These are phyloP conservation scores for Paramecium primaurelia DNA, from an alignment of 73 alveolate species.

Conservation along the genomic window DNA sequence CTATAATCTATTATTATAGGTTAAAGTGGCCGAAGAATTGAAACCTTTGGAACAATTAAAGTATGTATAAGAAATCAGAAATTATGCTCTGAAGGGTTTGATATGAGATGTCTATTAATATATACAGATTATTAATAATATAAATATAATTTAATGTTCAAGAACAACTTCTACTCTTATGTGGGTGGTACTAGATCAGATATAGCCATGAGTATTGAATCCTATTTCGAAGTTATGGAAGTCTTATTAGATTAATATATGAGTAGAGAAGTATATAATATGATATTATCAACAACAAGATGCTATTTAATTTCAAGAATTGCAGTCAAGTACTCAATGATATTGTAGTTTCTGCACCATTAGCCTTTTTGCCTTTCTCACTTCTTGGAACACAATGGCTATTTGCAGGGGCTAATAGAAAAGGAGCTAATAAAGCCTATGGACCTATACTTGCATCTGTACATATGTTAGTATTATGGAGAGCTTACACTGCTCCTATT, in stretches of 20 bases:
- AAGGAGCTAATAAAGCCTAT: constrained; percentile 19
- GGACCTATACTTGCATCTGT: neutral
- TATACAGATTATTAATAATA: neutral
- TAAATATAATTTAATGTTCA: neutral
- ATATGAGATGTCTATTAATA: neutral
- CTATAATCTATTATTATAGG: neutral
- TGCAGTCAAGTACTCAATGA: neutral
- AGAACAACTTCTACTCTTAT: constrained; percentile 14
- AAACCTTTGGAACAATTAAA: neutral
- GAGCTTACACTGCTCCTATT: constrained; percentile 33
- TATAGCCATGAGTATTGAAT: neutral
- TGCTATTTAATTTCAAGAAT: constrained; percentile 38
- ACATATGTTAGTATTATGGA: constrained; percentile 18
- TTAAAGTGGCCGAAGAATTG: neutral
- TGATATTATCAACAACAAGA: neutral
- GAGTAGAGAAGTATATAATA: constrained; percentile 40
- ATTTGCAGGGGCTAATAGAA: neutral
- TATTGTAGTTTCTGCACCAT: neutral
- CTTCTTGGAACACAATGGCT: neutral
- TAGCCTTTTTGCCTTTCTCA: neutral
- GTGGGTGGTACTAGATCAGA: constrained; percentile 33
- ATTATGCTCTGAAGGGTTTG: neutral
- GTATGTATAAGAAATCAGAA: neutral
- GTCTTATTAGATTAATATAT: constrained; percentile 31
- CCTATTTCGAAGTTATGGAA: constrained; percentile 1